Evolutionary conservation across 305 asterid species (phyloP), one percentile per base, ranked within the genome.

Genomic region (Rubia occidens): DNA sequence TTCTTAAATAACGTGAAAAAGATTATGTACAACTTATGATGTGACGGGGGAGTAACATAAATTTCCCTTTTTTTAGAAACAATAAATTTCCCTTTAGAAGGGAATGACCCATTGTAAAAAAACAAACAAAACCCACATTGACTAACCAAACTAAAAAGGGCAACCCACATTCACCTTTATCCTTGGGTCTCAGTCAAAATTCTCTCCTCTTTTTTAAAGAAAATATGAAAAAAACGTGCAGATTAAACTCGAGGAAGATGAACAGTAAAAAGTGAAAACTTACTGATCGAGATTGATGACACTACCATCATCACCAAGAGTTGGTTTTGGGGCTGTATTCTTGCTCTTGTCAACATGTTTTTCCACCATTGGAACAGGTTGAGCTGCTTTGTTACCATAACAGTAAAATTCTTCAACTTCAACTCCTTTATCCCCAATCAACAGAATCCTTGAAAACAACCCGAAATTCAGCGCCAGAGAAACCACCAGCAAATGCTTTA

Each of bases 251-350:
- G 58, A 51, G 29, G 14, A 26, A 26, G 49, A 54, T 39, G 47
- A 69, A 70, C 20, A 5, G 20, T 49, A 49, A 9, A 58, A 17
- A 40, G 18, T 10, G 0, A 40, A 60, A 0, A 88, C 97, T 89
- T 78, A 91, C 97, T 89, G 97, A 77, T 91, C 97, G 67, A 91
- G 84, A 75, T 91, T 85, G 70, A 91, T 89, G 14, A 68, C 47
- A 17, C 71, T 43, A 0, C 72, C 68, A 71, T 78, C 89, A 68
- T 47, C 78, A 20, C 71, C 69, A 51, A 75, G 77, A 32, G 66
- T 59, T 20, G 81, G 64, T 32, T 78, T 42, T 39, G 75, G 56
- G 18, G 75, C 60, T 14, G 80, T 20, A 5, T 51, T 20, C 20
- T 8, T 51, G 58, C 5, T 51, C 58, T 40, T 74, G 47, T 73